Percentiles rank a stretch among this genome's conserved stretches.
Evolutionary conservation across 257 asterid species (phyloP).

Genomic region (Lycium ferocissimum): DNA sequence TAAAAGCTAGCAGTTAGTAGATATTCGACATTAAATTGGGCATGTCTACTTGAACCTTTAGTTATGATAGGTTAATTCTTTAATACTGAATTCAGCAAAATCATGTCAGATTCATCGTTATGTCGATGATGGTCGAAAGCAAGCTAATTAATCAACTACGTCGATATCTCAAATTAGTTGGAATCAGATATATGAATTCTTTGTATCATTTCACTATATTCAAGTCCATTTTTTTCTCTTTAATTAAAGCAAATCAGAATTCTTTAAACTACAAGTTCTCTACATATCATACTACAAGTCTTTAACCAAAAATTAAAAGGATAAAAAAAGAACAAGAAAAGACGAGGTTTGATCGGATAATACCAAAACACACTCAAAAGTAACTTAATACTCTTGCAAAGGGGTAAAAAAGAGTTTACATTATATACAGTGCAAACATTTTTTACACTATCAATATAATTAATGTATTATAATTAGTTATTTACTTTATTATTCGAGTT

Average conservation of each 20-base stretch:
- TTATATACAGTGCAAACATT: too few species aligned
- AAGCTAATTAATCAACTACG: background rate
- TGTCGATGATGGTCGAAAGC: background rate
- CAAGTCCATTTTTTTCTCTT: background rate
- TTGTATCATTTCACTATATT: background rate
- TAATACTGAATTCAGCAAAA: background rate
- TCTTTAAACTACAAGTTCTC: background rate
- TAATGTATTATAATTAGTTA: too few species aligned
- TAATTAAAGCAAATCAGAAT: background rate
- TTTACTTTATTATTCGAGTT: too few species aligned
- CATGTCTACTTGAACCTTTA: background rate
- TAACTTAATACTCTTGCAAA: too few species aligned
- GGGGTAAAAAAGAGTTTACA: too few species aligned
- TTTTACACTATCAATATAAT: too few species aligned
- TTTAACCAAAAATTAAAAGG: background rate
- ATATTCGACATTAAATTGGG: conserved; percentile 5
- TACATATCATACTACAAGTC: background rate
- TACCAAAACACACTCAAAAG: too few species aligned
- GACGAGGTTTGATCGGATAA: background rate
- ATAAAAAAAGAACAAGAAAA: too few species aligned
- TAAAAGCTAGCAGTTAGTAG: conserved; percentile 5
- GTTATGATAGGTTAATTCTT: background rate
- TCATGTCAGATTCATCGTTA: background rate
- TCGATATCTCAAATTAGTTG: background rate
- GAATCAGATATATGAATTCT: background rate